Evolutionary conservation across 164 flowering plant species (phyloP).

Genomic region (Piper betle): DNA sequence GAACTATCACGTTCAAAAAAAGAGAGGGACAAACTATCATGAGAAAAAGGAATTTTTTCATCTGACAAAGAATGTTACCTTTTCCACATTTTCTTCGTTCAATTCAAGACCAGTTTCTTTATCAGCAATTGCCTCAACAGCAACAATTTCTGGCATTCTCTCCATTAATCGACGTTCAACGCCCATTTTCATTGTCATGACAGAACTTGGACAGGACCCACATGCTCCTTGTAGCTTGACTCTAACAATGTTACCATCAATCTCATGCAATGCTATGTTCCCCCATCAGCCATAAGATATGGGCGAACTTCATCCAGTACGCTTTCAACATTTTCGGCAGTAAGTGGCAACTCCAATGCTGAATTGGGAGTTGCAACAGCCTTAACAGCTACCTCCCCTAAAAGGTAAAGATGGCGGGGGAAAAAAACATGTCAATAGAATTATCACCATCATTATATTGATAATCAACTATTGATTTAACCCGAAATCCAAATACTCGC

Average conservation of each 20-base stretch:
- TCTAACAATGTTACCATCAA: conserved; percentile 84
- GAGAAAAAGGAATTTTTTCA: background rate
- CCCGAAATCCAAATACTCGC: no score
- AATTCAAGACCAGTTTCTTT: conserved; percentile 88
- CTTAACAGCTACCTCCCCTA: conserved; percentile 35
- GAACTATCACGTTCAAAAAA: no score
- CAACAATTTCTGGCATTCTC: conserved; percentile 84
- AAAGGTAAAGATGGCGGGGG: no score
- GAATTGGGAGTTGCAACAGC: conserved; percentile 85
- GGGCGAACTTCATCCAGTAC: conserved; percentile 91
- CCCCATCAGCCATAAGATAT: conserved; percentile 94
- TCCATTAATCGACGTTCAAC: conserved; percentile 92
- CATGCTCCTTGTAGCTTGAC: conserved; percentile 97
- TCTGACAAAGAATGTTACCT: conserved; percentile 28
- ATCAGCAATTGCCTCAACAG: conserved; percentile 76
- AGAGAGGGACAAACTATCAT: no score
- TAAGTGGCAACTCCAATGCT: conserved; percentile 66
- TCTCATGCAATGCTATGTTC: conserved; percentile 86
- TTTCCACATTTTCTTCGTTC: conserved; percentile 83
- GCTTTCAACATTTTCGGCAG: conserved; percentile 80
- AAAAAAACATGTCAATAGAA: no score
- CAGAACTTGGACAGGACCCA: conserved; percentile 96
- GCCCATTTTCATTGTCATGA: conserved; percentile 91
- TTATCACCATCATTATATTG: no score
- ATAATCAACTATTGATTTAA: no score